phyloP scores from a whole-genome alignment of 2,329 filamentous ascomycete species.

The Colletotrichum echinochloae region DNA sequence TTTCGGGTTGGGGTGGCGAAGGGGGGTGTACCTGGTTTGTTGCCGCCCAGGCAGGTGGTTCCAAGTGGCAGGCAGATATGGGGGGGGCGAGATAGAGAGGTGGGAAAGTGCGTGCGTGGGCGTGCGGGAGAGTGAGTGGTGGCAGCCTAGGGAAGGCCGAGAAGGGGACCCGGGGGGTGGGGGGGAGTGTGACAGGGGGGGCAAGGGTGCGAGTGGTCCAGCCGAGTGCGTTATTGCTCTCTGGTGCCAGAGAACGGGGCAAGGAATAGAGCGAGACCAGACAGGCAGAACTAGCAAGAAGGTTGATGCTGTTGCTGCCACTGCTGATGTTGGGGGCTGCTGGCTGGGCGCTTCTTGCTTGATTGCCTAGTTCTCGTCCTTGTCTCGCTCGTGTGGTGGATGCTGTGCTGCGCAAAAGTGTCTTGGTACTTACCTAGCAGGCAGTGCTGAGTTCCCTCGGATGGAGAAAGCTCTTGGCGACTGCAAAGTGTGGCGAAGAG shows the following conservation, averaged over 20 bases:
- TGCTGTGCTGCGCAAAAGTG: constrained; percentile 6
- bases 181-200: constrained; percentile 17
- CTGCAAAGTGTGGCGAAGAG: constrained; percentile 34
- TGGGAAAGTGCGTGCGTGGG: constrained; percentile 34
- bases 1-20: constrained; percentile 43
- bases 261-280: constrained; percentile 9
- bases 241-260: neutral
- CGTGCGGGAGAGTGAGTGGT: constrained; percentile 7
- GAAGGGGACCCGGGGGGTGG: constrained; percentile 24
- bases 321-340: neutral
- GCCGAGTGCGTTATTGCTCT: constrained; percentile 35
- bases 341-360: constrained; percentile 5
- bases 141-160: constrained; percentile 38
- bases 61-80: constrained; percentile 46
- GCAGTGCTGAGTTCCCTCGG: constrained; percentile 26
- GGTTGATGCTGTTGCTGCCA: neutral
- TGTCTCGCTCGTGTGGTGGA: neutral
- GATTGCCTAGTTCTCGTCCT: constrained; percentile 2
- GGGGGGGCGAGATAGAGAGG: constrained; percentile 33
- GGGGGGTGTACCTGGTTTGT: constrained; percentile 39
- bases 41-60: constrained; percentile 48
- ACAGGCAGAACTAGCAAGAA: constrained; percentile 9
- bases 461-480: constrained; percentile 28
- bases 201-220: constrained; percentile 23
- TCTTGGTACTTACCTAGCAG: constrained; percentile 36